Evolutionary conservation across 2,329 filamentous ascomycete genomes (phyloP), one percentile per base, ranked within the genome.

Genomic region (Aspergillus ibericus): DNA sequence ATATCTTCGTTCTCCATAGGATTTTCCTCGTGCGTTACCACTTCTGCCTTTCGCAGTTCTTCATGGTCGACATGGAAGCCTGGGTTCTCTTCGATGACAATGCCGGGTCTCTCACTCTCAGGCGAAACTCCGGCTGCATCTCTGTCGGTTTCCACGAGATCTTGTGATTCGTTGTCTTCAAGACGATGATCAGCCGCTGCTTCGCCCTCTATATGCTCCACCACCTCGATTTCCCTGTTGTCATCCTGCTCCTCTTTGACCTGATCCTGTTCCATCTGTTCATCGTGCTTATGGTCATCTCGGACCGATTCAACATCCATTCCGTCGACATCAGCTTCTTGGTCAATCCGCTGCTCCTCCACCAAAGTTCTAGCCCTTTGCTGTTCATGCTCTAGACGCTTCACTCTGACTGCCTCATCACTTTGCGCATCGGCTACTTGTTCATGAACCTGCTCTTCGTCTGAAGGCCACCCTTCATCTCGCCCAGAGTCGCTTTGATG

Each of bases 1-100:
- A 63, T 55, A 9, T 65, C 60, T 29, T 61, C 60, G 16, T 50
- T 32, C 38, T 61, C 64, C n/a, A 66, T 60, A n/a, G 61, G 51
- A n/a, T 61, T 54, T 53, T 49, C 46, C 6, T 60, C 63, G 40
- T 61, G 54, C 13, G 48, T 16, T 27, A 42, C n/a, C 2, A 34
- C 10, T 8, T 27, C 16, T 10, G 44, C 13, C 20, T 9, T 29
- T 25, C 44, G 9, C 0, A 58, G 54, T 36, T 57, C 56, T 25
- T 55, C 60, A 38, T 13, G 15, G 32, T 52, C 32, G 16, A 27
- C 49, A 29, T 51, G 27, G 13, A 29, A 27, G 22, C 3, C 20
- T n/a, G 35, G 10, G 10, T 38, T 16, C 16, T 52, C 49, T 16
- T 56, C 12, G 15, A 35, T 27, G 29, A 32, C 20, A 40, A 18